A percentile compares a stretch with the other conserved stretches of the same genome.
phyloP scores from a whole-genome alignment of 2,329 filamentous ascomycete genomes.

The Huntiella bhutanensis region DNA sequence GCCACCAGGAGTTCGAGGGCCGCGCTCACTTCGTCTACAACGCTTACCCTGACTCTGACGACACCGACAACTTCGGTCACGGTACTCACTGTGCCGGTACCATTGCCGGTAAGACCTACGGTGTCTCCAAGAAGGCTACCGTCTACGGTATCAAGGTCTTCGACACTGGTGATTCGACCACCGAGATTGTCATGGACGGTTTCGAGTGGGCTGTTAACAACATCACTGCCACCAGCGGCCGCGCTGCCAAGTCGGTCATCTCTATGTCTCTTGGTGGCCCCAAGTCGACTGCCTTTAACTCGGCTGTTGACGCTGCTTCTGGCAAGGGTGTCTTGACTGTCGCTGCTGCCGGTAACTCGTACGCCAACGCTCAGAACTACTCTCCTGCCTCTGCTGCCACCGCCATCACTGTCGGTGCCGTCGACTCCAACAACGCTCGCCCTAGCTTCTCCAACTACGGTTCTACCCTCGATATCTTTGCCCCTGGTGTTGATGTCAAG shows the following conservation, averaged over 20 bases:
- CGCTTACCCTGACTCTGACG: slow-evolving; percentile 64
- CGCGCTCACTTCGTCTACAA: slow-evolving; percentile 95
- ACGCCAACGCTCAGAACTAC: slow-evolving; percentile 19
- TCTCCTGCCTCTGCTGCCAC: slow-evolving; percentile 29
- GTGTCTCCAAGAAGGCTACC: slow-evolving; percentile 96
- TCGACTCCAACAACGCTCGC: slow-evolving; percentile 20
- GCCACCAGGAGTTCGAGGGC: slow-evolving; percentile 29
- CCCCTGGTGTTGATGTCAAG: slow-evolving; percentile 27
- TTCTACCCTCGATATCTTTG: slow-evolving; percentile 28
- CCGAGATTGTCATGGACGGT: slow-evolving; percentile 17
- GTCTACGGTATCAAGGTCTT: slow-evolving; percentile 29
- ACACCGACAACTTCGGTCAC: slow-evolving; percentile 91
- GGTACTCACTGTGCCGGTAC: slow-evolving; percentile 98
- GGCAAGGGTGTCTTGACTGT: slow-evolving; percentile 29
- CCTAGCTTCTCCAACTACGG: slow-evolving; percentile 34
- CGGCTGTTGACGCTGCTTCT: slow-evolving; percentile 27
- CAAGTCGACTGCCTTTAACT: slow-evolving; percentile 28
- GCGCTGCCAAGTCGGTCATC: slow-evolving; percentile 26
- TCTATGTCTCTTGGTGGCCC: slow-evolving; percentile 36
- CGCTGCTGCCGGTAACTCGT: slow-evolving; percentile 35
- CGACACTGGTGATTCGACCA: slow-evolving; percentile 12
- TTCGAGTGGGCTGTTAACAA: slow-evolving; percentile 27
- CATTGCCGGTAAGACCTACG: slow-evolving; percentile 93
- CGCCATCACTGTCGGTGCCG: slow-evolving; percentile 35
- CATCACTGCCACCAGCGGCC: slow-evolving; percentile 22